Base-by-base conservation (phyloP, 1,284 basidiomycete species). In the Bjerkandera adusta region DNA sequence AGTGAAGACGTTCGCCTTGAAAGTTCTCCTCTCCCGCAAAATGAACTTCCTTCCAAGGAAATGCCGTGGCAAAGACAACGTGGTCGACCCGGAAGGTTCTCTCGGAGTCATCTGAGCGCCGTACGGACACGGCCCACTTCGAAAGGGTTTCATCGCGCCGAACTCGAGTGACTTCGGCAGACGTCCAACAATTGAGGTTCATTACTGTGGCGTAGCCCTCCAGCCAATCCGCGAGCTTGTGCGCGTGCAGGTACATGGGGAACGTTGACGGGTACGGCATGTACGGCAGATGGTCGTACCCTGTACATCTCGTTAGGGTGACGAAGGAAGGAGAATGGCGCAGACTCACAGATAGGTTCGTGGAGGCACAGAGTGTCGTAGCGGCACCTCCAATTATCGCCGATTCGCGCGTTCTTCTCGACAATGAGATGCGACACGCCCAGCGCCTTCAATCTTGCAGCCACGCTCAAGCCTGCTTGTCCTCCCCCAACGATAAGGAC, bases 401-500 rank as follows among this genome's bases (percentile, higher is more conserved):
- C 82, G 13, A 83, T 67, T 16, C 77, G 67, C 26, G 66, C 58
- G 32, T 75, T 69, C 51, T 67, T 71, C 58, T 85, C 83, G 25
- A 85, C 61, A 11, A 85, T 63, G 15, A 86, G 63, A 6, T 72
- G 65, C 3, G 69, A 60, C 13, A 85, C 65, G 25, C 71, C 80
- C 5, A 83, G 60, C 29, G 68, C 61, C 58, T 79, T 79, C 47
- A 85, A 65, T 34, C 79, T 68, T 27, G 83, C 84, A 3, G 79
- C 81, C 8, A 77, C 59, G 3, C 71, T 76, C 25, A 89, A 61
- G 6, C 84, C 85, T 43, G 75, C 74, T 61, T 87, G 85, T 0
- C 84, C 84, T 7, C 69, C 84, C 2, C 85, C 85, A 36, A 86
- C 65, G 49, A 84, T 71, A 39, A 83, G 56, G 4, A 78, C 80